phyloP scores from a whole-genome alignment of 192 early-diverging fungal species.

The Coemansia sp. region DNA sequence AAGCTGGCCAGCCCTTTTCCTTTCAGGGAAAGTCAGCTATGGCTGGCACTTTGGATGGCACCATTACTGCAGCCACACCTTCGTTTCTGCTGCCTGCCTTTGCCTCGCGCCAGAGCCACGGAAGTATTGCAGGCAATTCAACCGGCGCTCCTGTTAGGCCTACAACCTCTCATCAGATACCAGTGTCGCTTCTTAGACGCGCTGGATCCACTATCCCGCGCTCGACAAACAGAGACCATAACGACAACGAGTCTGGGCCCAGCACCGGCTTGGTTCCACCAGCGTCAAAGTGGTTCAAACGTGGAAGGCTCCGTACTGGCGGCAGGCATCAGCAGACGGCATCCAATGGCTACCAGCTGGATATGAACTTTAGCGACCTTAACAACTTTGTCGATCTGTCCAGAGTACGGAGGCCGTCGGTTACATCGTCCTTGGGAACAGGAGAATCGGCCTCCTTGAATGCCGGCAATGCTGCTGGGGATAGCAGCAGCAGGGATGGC shows the following conservation, averaged over 20 bases:
- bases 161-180: constrained; percentile 14
- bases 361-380: constrained; percentile 53
- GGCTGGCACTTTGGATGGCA: not conserved
- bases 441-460: constrained; percentile 38
- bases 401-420: constrained; percentile 49
- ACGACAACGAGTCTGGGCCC: not conserved
- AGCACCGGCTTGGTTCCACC: constrained; percentile 20
- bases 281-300: constrained; percentile 44
- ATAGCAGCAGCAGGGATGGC: constrained; percentile 29
- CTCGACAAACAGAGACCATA: constrained; percentile 12
- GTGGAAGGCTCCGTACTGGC: constrained; percentile 26
- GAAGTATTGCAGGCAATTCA: constrained; percentile 15
- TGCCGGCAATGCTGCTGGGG: constrained; percentile 24
- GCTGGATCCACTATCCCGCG: constrained; percentile 34
- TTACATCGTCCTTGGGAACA: constrained; percentile 45
- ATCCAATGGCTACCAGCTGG: constrained; percentile 37
- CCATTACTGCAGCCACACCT: not conserved
- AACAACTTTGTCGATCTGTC: constrained; percentile 50
- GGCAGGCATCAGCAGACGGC: constrained; percentile 17
- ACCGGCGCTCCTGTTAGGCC: constrained; percentile 1
- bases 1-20: constrained; percentile 30
- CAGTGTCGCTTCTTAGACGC: constrained; percentile 28
- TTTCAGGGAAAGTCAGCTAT: constrained; percentile 20
- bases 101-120: constrained; percentile 37
- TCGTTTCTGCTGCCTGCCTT: constrained; percentile 20